Base-by-base conservation (phyloP, 495 filamentous ascomycete genomes). In the Xylaria palmicola region DNA sequence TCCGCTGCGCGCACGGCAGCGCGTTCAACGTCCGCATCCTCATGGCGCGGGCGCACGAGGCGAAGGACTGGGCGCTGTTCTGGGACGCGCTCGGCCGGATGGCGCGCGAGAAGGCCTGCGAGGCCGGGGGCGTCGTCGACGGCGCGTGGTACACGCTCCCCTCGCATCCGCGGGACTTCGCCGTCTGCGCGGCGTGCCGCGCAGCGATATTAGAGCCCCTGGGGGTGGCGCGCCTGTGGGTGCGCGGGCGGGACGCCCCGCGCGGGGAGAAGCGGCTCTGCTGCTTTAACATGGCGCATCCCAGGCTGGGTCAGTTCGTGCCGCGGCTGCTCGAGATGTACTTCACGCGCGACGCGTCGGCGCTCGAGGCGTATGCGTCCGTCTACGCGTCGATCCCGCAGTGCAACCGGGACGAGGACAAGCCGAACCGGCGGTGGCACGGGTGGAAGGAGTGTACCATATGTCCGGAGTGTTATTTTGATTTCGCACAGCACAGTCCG, bases 381-480 rank as follows among this genome's bases (percentile, higher is more conserved):
- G 59, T 62, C 7, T 69, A 74, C 13, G 67, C 69, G 22, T 56
- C 61, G 51, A n/a, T 54, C 12, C 34, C 73, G 4, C 34, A 51
- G 30, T 77, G 73, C 59, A 59, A 58, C 7, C 71, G 67, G 17
- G 63, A 74, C 6, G 68, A 68, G 24, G 68, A 72, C 19, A 47
- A 57, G 27, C 53, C 62, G 50, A 65, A 67, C 17, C 66, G 53
- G 39, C 62, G 52, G 37, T 77, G 75, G 75, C 76, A 76, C 26
- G 71, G 75, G 6, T 71, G 68, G 56, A 60, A 62, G 32, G 72
- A 75, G 9, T 77, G 73, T 51, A 71, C 72, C 15, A 73, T 74
- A 13, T 78, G 75, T 55, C 63, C 74, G 8, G 73, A 75, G 50
- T 77, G 75, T 43, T 75, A 72, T 57, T 59, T 65, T 26, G 72